phyloP scores from a whole-genome alignment of 495 filamentous ascomycete genomes.

The Lepraria neglecta region DNA sequence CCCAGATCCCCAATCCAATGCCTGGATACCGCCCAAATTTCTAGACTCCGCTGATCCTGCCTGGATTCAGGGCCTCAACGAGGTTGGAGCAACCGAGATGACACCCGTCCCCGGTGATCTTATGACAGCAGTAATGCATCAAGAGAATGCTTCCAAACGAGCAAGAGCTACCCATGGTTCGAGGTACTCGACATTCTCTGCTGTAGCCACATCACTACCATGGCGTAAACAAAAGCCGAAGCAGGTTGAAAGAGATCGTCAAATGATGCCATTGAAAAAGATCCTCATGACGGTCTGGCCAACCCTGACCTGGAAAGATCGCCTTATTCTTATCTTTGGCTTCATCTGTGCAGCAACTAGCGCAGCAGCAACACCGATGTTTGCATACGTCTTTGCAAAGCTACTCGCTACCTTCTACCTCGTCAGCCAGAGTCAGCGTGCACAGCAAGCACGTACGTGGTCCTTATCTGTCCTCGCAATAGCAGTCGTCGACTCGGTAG shows the following conservation, averaged over 20 bases:
- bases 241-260: not conserved
- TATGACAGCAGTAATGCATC: not conserved
- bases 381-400: conserved; percentile 70
- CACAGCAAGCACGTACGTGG: conserved; percentile 53
- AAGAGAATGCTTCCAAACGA: not conserved
- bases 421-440: conserved; percentile 35
- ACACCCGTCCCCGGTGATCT: not conserved
- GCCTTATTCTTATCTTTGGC: conserved; percentile 53
- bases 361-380: conserved; percentile 65
- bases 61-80: not conserved
- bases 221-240: not conserved
- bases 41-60: not conserved
- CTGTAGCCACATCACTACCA: not conserved
- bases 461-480: conserved; percentile 63
- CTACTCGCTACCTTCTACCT: conserved; percentile 65
- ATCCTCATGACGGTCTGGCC: conserved; percentile 77
- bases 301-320: conserved; percentile 45
- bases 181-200: not conserved
- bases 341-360: conserved; percentile 56
- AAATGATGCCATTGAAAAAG: conserved; percentile 38
- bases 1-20: not conserved
- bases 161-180: not conserved
- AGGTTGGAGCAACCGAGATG: not conserved
- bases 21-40: not conserved
- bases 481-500: conserved; percentile 56